A percentile compares a stretch with the other conserved stretches of the same genome.
phyloP scores from a whole-genome alignment of 306 rosid species.

The Casuarina cunninghamiana region DNA sequence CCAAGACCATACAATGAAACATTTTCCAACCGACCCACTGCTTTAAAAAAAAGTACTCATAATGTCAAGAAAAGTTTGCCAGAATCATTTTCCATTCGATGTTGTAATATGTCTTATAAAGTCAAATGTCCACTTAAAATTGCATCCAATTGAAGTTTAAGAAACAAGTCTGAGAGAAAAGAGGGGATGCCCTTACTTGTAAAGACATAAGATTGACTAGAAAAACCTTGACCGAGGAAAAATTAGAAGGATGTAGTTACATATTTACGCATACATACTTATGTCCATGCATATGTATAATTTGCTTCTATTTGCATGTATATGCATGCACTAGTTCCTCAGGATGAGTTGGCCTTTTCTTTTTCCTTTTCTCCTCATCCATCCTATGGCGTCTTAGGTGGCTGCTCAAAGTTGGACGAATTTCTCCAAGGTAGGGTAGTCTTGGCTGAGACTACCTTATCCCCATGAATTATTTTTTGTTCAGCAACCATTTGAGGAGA shows the following conservation, averaged over 20 bases:
- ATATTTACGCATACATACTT: no score
- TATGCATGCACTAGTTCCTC: neutral
- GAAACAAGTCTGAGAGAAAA: neutral
- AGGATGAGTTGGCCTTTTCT: neutral
- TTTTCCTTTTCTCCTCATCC: neutral
- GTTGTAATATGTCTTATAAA: no score
- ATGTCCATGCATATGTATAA: neutral
- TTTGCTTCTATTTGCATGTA: no score
- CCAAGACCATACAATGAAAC: neutral
- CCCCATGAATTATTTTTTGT: neutral
- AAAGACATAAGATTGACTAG: neutral
- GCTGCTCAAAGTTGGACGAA: neutral
- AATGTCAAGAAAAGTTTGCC: neutral
- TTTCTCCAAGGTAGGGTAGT: neutral
- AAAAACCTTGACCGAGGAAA: no score
- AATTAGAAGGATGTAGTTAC: no score
- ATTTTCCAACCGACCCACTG: neutral
- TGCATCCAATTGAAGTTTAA: neutral
- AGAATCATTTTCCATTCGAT: no score
- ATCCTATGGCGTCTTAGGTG: neutral
- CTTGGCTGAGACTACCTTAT: neutral
- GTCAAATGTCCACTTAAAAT: neutral
- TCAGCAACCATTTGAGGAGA: neutral
- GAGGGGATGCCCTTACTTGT: neutral
- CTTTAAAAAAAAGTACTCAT: slow-evolving; percentile 1